Conservation (phyloP, 495 filamentous ascomycete species). For the Darksidea phi region DNA sequence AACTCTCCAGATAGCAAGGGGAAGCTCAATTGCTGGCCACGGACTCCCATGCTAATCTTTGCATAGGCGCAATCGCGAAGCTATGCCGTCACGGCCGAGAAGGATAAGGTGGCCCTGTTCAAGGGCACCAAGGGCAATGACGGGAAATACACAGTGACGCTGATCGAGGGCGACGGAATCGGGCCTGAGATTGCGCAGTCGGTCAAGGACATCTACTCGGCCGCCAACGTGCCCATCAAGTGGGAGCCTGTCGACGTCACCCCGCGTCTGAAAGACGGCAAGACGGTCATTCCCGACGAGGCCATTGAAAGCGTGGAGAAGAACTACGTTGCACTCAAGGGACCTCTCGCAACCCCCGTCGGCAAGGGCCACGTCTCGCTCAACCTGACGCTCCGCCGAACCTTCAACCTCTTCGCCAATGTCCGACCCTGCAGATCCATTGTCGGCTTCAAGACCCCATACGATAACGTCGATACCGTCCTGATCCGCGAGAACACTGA, state of each 20-base stretch:
- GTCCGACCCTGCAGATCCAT: constrained; percentile 95
- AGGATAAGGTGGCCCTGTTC: constrained; percentile 87
- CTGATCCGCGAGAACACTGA: constrained; percentile 99
- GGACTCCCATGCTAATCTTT: background rate
- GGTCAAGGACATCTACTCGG: constrained; percentile 95
- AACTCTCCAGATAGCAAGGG: no score
- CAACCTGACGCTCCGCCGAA: constrained; percentile 95
- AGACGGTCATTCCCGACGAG: constrained; percentile 83
- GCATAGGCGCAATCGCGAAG: constrained; percentile 39
- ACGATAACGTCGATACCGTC: constrained; percentile 96
- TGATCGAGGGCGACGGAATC: constrained; percentile 99
- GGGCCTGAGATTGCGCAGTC: constrained; percentile 96
- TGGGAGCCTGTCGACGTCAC: constrained; percentile 98
- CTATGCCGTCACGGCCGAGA: constrained; percentile 52
- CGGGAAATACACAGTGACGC: constrained; percentile 90
- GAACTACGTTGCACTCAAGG: constrained; percentile 97
- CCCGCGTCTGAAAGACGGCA: constrained; percentile 86
- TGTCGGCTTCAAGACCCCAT: constrained; percentile 95
- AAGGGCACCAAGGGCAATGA: constrained; percentile 81
- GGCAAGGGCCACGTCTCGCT: constrained; percentile 99
- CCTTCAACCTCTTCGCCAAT: constrained; percentile 99
- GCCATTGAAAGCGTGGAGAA: constrained; percentile 86
- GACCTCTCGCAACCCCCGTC: constrained; percentile 92
- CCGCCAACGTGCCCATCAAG: constrained; percentile 88
- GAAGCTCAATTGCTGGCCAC: background rate